A percentile compares a stretch with the other conserved stretches of the same genome.
Evolutionary conservation across 768 basidiomycete genomes (phyloP).

Genomic region (Tephrocybe sp.): DNA sequence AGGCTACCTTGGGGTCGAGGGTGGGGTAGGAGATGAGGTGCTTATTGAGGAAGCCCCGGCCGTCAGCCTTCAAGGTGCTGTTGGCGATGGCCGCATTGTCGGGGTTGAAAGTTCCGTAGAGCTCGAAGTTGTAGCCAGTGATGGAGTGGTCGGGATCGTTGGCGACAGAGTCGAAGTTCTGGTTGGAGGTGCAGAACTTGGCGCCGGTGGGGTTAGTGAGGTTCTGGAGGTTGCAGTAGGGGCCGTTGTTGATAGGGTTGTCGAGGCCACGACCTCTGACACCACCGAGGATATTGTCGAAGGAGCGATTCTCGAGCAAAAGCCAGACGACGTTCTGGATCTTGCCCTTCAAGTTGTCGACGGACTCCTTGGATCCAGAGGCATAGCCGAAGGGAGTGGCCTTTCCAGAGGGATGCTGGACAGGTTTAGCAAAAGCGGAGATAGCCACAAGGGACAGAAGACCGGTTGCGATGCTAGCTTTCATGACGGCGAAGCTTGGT

Average conservation of each 20-base stretch:
- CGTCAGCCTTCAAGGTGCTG: conserved; percentile 15
- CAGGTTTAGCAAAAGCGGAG: neutral
- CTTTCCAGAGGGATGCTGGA: neutral
- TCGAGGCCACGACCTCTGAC: conserved; percentile 18
- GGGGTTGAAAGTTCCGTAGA: conserved; percentile 23
- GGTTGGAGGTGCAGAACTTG: conserved; percentile 18
- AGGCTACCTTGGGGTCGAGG: conserved; percentile 18
- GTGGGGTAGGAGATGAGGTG: conserved; percentile 19
- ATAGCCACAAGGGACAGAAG: neutral
- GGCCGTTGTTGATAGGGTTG: conserved; percentile 19
- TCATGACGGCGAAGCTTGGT: neutral
- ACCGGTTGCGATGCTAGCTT: neutral
- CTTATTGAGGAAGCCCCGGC: conserved; percentile 24
- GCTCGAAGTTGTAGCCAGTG: conserved; percentile 24
- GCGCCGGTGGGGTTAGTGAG: conserved; percentile 15
- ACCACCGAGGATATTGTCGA: conserved; percentile 28
- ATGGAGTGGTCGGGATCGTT: conserved; percentile 25
- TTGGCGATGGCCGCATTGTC: conserved; percentile 5
- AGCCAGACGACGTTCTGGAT: conserved; percentile 25
- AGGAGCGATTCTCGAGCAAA: conserved; percentile 27
- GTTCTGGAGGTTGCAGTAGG: conserved; percentile 23
- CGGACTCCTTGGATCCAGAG: neutral
- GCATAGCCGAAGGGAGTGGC: neutral
- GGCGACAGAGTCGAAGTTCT: conserved; percentile 18
- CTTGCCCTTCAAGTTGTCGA: conserved; percentile 6